phyloP scores from a whole-genome alignment of 2,329 filamentous ascomycete genomes.

The Orbilia brochopaga region DNA sequence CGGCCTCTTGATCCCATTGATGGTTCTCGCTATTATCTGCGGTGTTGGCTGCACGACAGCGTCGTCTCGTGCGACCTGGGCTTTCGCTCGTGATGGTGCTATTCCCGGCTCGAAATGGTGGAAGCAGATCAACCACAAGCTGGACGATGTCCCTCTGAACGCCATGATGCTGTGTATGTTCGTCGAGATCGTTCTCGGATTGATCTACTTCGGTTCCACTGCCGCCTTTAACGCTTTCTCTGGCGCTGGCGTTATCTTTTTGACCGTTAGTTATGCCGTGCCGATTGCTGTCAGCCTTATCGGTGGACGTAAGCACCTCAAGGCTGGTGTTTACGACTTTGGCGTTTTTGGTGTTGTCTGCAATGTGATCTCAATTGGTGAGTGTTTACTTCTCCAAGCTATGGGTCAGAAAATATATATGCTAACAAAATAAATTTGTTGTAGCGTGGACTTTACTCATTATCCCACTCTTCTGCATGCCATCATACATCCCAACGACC shows the following conservation, averaged over 20 bases:
- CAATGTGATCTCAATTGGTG: conserved; percentile 71
- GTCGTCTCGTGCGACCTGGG: conserved; percentile 71
- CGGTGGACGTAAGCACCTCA: conserved; percentile 67
- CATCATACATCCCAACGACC: conserved; percentile 67
- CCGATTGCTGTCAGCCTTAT: conserved; percentile 71
- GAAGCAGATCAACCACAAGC: conserved; percentile 67
- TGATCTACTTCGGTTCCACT: conserved; percentile 72
- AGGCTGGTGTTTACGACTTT: conserved; percentile 66
- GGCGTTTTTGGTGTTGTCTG: conserved; percentile 67
- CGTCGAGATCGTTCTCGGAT: conserved; percentile 68
- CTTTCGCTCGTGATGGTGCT: conserved; percentile 73
- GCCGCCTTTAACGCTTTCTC: conserved; percentile 77
- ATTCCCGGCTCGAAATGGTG: conserved; percentile 69
- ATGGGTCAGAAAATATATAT: neutral
- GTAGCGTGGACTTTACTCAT: conserved; percentile 71
- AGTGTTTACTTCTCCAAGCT: conserved; percentile 54
- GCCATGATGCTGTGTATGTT: conserved; percentile 75
- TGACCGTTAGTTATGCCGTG: conserved; percentile 71
- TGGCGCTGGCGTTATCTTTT: conserved; percentile 72
- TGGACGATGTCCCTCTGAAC: conserved; percentile 69
- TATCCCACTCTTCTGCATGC: conserved; percentile 77
- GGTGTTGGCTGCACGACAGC: conserved; percentile 74
- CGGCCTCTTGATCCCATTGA: conserved; percentile 68
- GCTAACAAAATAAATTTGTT: conserved; percentile 8
- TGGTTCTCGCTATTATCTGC: conserved; percentile 71